Conservation (phyloP, 495 filamentous ascomycete genomes). For the Penicillium steckii region DNA sequence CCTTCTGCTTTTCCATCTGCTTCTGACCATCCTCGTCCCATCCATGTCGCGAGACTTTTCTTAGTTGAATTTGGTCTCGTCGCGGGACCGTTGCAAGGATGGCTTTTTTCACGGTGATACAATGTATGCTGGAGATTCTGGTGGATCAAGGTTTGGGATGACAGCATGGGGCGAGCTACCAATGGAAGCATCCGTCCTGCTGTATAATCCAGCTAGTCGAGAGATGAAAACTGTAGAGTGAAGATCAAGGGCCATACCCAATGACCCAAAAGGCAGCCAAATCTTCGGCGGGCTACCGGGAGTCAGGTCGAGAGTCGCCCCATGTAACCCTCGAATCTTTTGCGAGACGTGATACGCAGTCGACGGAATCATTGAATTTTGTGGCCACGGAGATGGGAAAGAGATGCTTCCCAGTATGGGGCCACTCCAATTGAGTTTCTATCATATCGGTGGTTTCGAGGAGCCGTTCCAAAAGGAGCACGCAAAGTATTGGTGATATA, state of each 20-base stretch:
- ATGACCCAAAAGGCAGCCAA: background rate
- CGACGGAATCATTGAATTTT: constrained; percentile 18
- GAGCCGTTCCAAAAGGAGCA: no score
- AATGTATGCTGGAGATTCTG: constrained; percentile 13
- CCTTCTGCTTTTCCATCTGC: constrained; percentile 4
- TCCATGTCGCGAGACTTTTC: constrained; percentile 6
- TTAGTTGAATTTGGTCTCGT: background rate
- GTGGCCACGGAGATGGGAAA: constrained; percentile 10
- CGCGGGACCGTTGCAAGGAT: constrained; percentile 6
- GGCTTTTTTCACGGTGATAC: constrained; percentile 8
- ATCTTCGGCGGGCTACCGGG: constrained; percentile 11
- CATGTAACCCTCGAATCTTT: constrained; percentile 21
- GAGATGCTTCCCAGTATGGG: constrained; percentile 6
- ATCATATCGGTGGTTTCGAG: background rate
- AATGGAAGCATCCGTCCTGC: constrained; percentile 6
- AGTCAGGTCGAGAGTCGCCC: constrained; percentile 13
- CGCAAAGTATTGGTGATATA: no score
- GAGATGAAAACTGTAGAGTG: background rate
- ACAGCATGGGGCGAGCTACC: constrained; percentile 4
- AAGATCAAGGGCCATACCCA: no score
- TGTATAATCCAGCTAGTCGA: background rate
- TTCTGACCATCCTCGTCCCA: no score
- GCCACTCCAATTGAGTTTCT: constrained; percentile 1
- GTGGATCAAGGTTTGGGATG: constrained; percentile 16
- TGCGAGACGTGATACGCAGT: constrained; percentile 22